Percentiles rank a stretch among this genome's conserved stretches.
Evolutionary conservation across 176 grass and related monocot genomes (phyloP).

Genomic region (Zizania latifolia): DNA sequence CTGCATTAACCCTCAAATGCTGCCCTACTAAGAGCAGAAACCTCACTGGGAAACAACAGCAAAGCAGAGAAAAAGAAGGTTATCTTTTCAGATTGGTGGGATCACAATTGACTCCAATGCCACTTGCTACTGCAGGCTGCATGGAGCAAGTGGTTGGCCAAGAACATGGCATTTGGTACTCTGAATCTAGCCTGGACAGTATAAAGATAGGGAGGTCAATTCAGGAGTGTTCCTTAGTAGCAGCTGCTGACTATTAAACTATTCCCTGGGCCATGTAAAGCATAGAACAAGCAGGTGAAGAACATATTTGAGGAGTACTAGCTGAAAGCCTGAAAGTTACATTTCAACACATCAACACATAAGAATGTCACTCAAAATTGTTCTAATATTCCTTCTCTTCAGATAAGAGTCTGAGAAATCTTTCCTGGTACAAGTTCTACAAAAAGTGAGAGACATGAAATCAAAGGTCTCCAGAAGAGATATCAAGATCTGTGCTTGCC

Average conservation of each 20-base stretch:
- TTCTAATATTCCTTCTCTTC: slow-evolving; percentile 8
- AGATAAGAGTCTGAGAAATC: slow-evolving; percentile 22
- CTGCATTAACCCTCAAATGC: neutral
- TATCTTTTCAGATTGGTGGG: slow-evolving; percentile 29
- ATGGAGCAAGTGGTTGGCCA: slow-evolving; percentile 37
- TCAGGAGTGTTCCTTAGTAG: slow-evolving; percentile 22
- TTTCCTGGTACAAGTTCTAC: slow-evolving; percentile 9
- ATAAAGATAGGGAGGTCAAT: slow-evolving; percentile 2
- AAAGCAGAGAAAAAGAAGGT: slow-evolving; percentile 11
- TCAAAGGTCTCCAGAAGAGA: neutral
- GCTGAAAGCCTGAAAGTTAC: slow-evolving; percentile 33
- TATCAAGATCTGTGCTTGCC: slow-evolving; percentile 24
- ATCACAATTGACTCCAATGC: slow-evolving; percentile 22
- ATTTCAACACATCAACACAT: neutral
- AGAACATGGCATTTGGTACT: slow-evolving; percentile 26
- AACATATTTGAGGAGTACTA: slow-evolving; percentile 35
- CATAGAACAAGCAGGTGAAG: slow-evolving; percentile 1
- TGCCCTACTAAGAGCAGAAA: slow-evolving; percentile 17
- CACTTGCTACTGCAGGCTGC: slow-evolving; percentile 2
- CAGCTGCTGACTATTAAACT: slow-evolving; percentile 1
- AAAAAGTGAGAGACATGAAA: neutral
- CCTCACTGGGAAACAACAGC: neutral
- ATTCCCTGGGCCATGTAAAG: slow-evolving; percentile 26
- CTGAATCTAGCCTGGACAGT: neutral
- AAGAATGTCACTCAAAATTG: neutral